Percentiles rank a stretch among this genome's conserved stretches.
Evolutionary conservation across 2,329 filamentous ascomycete species (phyloP).

Genomic region (Fusarium nelsonii): DNA sequence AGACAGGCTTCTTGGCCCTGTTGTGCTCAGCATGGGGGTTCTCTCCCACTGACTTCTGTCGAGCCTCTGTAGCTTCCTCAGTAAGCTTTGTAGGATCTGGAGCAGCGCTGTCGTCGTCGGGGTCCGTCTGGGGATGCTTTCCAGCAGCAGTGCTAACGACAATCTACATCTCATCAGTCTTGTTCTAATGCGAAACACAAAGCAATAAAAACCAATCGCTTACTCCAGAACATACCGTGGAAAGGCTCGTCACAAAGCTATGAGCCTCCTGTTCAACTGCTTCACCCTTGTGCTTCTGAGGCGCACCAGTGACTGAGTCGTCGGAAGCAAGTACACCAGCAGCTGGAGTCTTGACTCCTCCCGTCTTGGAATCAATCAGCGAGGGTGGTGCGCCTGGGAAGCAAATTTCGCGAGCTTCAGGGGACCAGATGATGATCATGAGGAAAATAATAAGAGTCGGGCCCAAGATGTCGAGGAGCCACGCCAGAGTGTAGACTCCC

Average conservation of each 20-base stretch:
- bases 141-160: constrained; percentile 81
- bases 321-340: constrained; percentile 81
- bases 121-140: constrained; percentile 77
- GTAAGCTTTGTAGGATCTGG: constrained; percentile 63
- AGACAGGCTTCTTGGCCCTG: constrained; percentile 83
- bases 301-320: constrained; percentile 83
- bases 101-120: constrained; percentile 63
- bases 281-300: constrained; percentile 85
- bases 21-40: constrained; percentile 64
- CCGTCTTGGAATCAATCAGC: constrained; percentile 75
- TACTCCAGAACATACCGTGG: constrained; percentile 54
- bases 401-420: constrained; percentile 69
- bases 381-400: constrained; percentile 85
- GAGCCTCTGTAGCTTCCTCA: constrained; percentile 55
- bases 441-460: constrained; percentile 70
- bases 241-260: constrained; percentile 81
- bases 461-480: constrained; percentile 77
- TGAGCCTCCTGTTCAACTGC: constrained; percentile 85
- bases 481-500: constrained; percentile 70
- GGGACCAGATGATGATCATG: constrained; percentile 75
- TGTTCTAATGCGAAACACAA: neutral
- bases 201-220: constrained; percentile 10
- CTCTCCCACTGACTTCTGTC: constrained; percentile 60
- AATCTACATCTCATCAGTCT: constrained; percentile 57
- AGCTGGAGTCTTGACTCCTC: constrained; percentile 81